Evolutionary conservation across 768 basidiomycete genomes (phyloP).

Genomic region (Macrocybe gigantea): DNA sequence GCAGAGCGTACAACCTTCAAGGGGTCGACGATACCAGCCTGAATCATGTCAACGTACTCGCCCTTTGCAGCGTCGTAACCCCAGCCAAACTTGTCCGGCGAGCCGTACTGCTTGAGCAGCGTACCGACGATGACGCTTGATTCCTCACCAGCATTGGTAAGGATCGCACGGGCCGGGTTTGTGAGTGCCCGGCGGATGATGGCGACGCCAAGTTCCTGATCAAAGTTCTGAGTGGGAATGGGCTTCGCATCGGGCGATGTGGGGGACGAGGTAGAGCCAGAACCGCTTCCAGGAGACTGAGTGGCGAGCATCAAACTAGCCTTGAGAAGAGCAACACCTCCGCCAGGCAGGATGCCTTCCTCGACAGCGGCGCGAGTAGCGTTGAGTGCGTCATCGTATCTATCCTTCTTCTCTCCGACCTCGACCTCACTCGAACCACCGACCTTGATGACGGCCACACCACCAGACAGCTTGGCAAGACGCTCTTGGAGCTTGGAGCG

Average conservation of each 20-base stretch:
- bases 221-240: conserved; percentile 86
- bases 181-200: conserved; percentile 87
- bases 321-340: conserved; percentile 90
- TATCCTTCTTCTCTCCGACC: conserved; percentile 99
- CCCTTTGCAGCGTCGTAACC: conserved; percentile 92
- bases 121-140: conserved; percentile 89
- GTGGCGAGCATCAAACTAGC: conserved; percentile 69
- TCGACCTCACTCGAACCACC: conserved; percentile 93
- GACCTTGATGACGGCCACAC: conserved; percentile 98
- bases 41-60: conserved; percentile 94
- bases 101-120: conserved; percentile 62
- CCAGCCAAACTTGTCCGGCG: conserved; percentile 73
- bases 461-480: conserved; percentile 91
- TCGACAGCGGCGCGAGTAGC: conserved; percentile 98
- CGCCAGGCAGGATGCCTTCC: conserved; percentile 97
- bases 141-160: conserved; percentile 93
- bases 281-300: conserved; percentile 35
- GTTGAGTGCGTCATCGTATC: conserved; percentile 95
- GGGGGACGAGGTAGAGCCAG: conserved; percentile 43
- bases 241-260: conserved; percentile 54
- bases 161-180: conserved; percentile 81
- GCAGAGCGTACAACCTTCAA: conserved; percentile 94
- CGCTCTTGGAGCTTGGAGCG: conserved; percentile 93
- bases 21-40: conserved; percentile 91
- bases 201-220: conserved; percentile 92